A percentile compares a stretch with the other conserved stretches of the same genome.
Evolutionary conservation across 257 asterid species (phyloP).

Genomic region (Penstemon davidsonii): DNA sequence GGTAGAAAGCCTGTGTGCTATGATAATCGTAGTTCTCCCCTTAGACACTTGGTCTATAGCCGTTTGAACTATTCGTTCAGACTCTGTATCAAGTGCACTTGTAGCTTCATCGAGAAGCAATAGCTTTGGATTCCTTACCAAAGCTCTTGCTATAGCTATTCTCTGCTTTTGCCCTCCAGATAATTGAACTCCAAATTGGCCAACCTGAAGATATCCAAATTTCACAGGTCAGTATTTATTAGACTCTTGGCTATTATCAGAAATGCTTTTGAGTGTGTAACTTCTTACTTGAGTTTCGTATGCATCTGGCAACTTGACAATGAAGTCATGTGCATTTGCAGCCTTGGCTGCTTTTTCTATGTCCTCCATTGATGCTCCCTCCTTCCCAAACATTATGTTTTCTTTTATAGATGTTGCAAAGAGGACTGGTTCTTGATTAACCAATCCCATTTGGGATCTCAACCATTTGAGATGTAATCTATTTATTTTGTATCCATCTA

Average conservation of each 20-base stretch:
- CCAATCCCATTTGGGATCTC: conserved; percentile 80
- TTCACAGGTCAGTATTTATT: conserved; percentile 17
- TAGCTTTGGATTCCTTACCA: conserved; percentile 71
- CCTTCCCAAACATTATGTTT: conserved; percentile 71
- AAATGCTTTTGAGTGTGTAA: not conserved
- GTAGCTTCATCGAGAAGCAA: conserved; percentile 84
- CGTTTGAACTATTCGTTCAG: conserved; percentile 64
- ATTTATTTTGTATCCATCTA: conserved; percentile 73
- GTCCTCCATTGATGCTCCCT: conserved; percentile 67
- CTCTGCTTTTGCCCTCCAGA: conserved; percentile 90
- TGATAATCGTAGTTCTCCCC: conserved; percentile 66
- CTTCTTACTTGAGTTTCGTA: conserved; percentile 69
- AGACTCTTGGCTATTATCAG: not conserved
- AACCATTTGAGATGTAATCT: conserved; percentile 75
- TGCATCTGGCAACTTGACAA: conserved; percentile 56
- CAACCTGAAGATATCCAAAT: conserved; percentile 51
- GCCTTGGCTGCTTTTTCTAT: conserved; percentile 67
- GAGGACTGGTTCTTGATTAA: conserved; percentile 81
- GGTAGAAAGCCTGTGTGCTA: conserved; percentile 84
- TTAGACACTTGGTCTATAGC: conserved; percentile 71
- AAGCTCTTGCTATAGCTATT: conserved; percentile 82
- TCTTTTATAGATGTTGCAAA: conserved; percentile 79
- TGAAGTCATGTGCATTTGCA: conserved; percentile 76
- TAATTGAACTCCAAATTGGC: conserved; percentile 73
- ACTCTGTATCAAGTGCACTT: conserved; percentile 73